A percentile compares a stretch with the other conserved stretches of the same genome.
Conservation (phyloP, 192 early-diverging fungal species). For the Podila verticillata region DNA sequence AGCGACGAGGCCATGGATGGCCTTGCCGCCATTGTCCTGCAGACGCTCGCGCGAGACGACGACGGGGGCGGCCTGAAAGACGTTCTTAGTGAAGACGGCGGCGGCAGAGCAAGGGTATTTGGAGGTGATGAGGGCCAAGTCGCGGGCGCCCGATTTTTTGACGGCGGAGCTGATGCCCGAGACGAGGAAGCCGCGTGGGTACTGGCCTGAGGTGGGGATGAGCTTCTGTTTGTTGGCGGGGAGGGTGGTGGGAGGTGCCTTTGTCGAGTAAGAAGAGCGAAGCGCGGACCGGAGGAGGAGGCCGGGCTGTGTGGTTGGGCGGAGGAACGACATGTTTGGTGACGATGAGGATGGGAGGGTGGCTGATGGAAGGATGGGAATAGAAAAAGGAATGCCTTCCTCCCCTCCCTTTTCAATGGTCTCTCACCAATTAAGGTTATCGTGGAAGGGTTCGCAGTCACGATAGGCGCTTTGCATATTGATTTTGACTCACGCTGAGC, state of each 20-base stretch:
- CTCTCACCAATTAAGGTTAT: too few species aligned
- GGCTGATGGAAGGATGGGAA: too few species aligned
- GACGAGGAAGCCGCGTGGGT: constrained; percentile 86
- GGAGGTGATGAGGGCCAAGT: constrained; percentile 85
- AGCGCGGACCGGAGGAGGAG: neutral
- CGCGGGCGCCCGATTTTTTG: constrained; percentile 83
- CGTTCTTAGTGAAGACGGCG: constrained; percentile 94
- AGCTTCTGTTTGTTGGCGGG: constrained; percentile 66
- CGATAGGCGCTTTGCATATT: too few species aligned
- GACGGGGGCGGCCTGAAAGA: constrained; percentile 93
- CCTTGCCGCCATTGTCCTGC: constrained; percentile 53
- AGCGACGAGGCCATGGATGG: constrained; percentile 67
- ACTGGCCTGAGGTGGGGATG: constrained; percentile 79
- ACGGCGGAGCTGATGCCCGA: constrained; percentile 80
- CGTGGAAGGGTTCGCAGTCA: too few species aligned
- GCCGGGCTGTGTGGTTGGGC: too few species aligned
- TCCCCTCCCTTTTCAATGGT: too few species aligned
- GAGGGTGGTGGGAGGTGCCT: constrained; percentile 33
- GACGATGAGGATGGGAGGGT: too few species aligned
- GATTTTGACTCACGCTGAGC: too few species aligned
- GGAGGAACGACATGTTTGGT: too few species aligned
- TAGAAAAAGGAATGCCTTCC: too few species aligned
- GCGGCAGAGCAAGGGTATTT: constrained; percentile 73
- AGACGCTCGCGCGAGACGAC: constrained; percentile 74
- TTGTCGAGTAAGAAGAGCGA: constrained; percentile 36